These are phyloP conservation scores for Tricladium varicosporioides DNA, from an alignment of 2,329 filamentous ascomycete genomes.

Conservation along the genomic window DNA sequence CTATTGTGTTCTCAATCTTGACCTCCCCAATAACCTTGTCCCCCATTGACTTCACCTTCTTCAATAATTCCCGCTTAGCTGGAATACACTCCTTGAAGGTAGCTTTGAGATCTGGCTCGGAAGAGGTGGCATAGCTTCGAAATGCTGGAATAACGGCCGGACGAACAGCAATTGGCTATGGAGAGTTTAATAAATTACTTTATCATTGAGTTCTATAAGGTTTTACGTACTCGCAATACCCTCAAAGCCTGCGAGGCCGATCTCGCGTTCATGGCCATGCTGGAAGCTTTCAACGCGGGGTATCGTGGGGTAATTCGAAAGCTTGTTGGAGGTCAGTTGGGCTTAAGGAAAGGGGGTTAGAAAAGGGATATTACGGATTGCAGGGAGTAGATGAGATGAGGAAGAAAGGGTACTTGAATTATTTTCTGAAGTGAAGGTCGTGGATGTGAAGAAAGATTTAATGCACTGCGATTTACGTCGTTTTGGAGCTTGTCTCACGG, in stretches of 20 bases:
- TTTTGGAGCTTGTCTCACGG: not conserved
- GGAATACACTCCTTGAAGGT: constrained; percentile 83
- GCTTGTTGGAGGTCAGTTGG: not conserved
- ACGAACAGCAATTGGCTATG: constrained; percentile 34
- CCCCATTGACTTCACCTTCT: constrained; percentile 85
- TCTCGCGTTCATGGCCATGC: constrained; percentile 65
- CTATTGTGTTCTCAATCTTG: constrained; percentile 90
- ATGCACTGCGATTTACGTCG: not conserved
- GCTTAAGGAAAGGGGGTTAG: not conserved
- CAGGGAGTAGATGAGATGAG: not conserved
- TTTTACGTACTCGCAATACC: constrained; percentile 57
- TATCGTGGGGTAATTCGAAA: constrained; percentile 24
- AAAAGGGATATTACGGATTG: not conserved
- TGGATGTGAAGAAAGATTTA: not conserved
- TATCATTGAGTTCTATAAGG: constrained; percentile 18
- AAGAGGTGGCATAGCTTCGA: constrained; percentile 68
- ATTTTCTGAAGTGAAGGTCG: not conserved
- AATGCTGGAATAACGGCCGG: constrained; percentile 33
- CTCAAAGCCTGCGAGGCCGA: constrained; percentile 61
- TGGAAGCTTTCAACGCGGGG: constrained; percentile 25
- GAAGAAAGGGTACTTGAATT: not conserved
- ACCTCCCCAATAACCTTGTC: constrained; percentile 86
- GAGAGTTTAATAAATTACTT: constrained; percentile 6
- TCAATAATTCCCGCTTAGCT: constrained; percentile 87
- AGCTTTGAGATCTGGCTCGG: constrained; percentile 87